These are phyloP conservation scores for Hanseniaspora occidentalis DNA, from an alignment of 805 yeast species.

Conservation along the genomic window DNA sequence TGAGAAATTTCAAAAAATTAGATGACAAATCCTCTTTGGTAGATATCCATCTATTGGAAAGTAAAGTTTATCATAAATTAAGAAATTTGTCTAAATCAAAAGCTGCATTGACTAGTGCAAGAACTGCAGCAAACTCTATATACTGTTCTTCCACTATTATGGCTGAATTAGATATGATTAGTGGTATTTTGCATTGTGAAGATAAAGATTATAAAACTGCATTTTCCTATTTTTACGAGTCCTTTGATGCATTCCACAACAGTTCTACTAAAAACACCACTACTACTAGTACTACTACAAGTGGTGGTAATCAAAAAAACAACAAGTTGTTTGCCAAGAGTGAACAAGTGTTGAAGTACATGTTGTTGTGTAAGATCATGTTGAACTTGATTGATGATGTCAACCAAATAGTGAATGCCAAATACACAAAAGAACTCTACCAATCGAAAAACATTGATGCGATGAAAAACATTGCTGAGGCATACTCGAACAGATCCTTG, in stretches of 20 bases:
- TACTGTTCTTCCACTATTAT: slow-evolving; percentile 90
- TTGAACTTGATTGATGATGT: slow-evolving; percentile 77
- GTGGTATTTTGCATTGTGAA: slow-evolving; percentile 92
- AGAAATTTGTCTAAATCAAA: slow-evolving; percentile 83
- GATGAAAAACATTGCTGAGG: slow-evolving; percentile 84
- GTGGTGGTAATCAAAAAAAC: not conserved
- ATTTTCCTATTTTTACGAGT: slow-evolving; percentile 86
- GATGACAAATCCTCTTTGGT: slow-evolving; percentile 94
- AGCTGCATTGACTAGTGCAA: slow-evolving; percentile 87
- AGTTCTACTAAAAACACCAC: slow-evolving; percentile 1
- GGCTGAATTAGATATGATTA: slow-evolving; percentile 90
- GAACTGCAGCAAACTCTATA: slow-evolving; percentile 95
- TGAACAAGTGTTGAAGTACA: slow-evolving; percentile 74
- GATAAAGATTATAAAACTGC: slow-evolving; percentile 96
- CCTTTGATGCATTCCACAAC: slow-evolving; percentile 77
- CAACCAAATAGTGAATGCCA: slow-evolving; percentile 61
- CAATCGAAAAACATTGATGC: slow-evolving; percentile 86
- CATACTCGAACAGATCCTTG: slow-evolving; percentile 80
- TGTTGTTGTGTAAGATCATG: slow-evolving; percentile 91
- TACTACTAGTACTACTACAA: slow-evolving; percentile 24
- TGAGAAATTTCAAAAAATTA: slow-evolving; percentile 78
- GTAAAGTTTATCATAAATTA: slow-evolving; percentile 80
- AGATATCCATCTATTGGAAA: slow-evolving; percentile 87
- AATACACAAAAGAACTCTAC: slow-evolving; percentile 52
- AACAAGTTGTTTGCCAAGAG: slow-evolving; percentile 47